Conservation (phyloP, 148 eudicot genomes). For the Heliosperma pusillum region DNA sequence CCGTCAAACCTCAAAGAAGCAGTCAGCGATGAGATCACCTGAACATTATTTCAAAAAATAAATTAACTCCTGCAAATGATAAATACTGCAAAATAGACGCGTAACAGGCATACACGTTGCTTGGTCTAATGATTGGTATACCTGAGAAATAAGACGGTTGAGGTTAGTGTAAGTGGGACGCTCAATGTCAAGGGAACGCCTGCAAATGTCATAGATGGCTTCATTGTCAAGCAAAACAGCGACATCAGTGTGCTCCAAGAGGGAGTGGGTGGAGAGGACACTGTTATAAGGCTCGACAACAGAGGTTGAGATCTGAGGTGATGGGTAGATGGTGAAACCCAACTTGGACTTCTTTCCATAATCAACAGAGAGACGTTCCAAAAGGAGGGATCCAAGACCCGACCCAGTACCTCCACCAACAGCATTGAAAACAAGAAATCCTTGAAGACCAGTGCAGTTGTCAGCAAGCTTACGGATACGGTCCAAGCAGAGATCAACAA, state of each 20-base stretch:
- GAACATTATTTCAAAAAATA: neutral
- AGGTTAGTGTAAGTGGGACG: slow-evolving; percentile 53
- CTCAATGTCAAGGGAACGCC: slow-evolving; percentile 55
- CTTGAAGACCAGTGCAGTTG: slow-evolving; percentile 63
- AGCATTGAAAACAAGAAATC: slow-evolving; percentile 56
- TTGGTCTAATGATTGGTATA: slow-evolving; percentile 13
- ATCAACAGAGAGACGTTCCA: slow-evolving; percentile 58
- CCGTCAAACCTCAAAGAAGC: slow-evolving; percentile 61
- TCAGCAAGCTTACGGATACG: slow-evolving; percentile 59
- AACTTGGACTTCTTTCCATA: slow-evolving; percentile 59
- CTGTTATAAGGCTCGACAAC: slow-evolving; percentile 68
- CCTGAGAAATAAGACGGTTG: slow-evolving; percentile 51
- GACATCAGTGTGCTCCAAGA: slow-evolving; percentile 60
- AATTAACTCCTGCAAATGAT: no score
- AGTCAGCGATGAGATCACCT: slow-evolving; percentile 61
- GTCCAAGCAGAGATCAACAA: slow-evolving; percentile 58
- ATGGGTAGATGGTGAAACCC: slow-evolving; percentile 58
- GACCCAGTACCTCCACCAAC: slow-evolving; percentile 67
- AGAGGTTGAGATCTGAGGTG: slow-evolving; percentile 61
- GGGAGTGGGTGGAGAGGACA: slow-evolving; percentile 54
- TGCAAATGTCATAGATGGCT: slow-evolving; percentile 54
- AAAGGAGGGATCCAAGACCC: slow-evolving; percentile 54
- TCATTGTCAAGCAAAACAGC: slow-evolving; percentile 49
- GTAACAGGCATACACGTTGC: no score
- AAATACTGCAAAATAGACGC: no score